Conservation (phyloP, 257 asterid species). For the Fraxinus anomala region DNA sequence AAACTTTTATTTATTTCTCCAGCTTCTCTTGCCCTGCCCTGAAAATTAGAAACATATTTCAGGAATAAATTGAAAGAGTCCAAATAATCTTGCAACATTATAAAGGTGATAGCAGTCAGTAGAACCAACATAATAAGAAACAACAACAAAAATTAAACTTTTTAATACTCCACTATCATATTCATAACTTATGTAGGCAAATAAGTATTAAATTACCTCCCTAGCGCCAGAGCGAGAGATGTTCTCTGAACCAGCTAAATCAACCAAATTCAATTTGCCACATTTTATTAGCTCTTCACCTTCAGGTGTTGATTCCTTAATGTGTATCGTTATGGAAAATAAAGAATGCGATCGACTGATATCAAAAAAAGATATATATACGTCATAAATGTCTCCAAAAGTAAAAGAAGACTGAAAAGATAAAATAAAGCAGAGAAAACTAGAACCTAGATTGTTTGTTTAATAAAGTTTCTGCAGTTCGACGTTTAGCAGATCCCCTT, state of each 20-base stretch:
- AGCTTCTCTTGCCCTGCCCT: constrained; percentile 95
- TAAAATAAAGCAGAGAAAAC: constrained; percentile 10
- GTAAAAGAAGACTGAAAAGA: neutral
- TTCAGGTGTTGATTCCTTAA: constrained; percentile 88
- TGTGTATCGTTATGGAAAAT: constrained; percentile 83
- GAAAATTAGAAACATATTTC: constrained; percentile 1
- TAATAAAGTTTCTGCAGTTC: constrained; percentile 86
- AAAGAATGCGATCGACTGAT: constrained; percentile 90
- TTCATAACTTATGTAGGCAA: constrained; percentile 2
- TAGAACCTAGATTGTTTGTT: constrained; percentile 85
- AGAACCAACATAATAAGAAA: neutral
- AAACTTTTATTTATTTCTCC: constrained; percentile 92
- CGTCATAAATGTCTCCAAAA: constrained; percentile 2
- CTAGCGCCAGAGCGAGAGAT: constrained; percentile 92
- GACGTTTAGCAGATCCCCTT: constrained; percentile 82
- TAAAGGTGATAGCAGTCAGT: neutral
- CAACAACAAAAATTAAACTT: neutral
- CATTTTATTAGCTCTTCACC: constrained; percentile 91
- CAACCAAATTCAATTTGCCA: constrained; percentile 87
- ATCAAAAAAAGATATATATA: constrained; percentile 18
- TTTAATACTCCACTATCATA: neutral
- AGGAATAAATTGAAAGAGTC: constrained; percentile 6
- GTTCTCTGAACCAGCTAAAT: constrained; percentile 91
- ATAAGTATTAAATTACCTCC: constrained; percentile 51
- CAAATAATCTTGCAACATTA: neutral